Percentiles rank a stretch among this genome's conserved stretches.
These are phyloP conservation scores for Flaveria robusta DNA, from an alignment of 129 eudicot species.

Conservation along the genomic window DNA sequence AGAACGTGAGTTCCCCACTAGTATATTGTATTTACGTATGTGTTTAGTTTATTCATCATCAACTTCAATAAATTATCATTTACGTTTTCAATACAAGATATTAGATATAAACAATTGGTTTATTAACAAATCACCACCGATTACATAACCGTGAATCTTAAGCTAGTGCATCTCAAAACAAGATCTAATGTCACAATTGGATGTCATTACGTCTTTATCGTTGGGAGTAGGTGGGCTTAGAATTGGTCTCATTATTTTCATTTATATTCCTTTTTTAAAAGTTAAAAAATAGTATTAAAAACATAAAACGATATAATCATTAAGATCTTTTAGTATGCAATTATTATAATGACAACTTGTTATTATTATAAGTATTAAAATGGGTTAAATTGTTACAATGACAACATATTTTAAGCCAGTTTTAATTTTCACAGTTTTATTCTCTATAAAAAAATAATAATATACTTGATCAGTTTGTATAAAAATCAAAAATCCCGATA, in stretches of 20 bases:
- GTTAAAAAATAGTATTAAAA: not conserved
- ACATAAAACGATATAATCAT: not conserved
- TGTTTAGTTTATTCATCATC: too few species aligned
- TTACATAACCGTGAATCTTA: too few species aligned
- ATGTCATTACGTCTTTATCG: not conserved
- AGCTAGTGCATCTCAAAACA: too few species aligned
- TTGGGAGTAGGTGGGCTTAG: not conserved
- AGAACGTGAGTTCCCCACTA: too few species aligned
- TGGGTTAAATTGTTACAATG: not conserved
- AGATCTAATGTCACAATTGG: not conserved
- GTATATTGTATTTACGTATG: too few species aligned
- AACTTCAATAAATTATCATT: too few species aligned
- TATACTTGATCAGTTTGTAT: too few species aligned
- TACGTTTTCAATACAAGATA: too few species aligned
- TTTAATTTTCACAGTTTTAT: not conserved
- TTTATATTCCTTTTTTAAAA: not conserved
- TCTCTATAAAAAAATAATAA: too few species aligned
- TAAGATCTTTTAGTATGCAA: not conserved
- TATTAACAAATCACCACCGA: too few species aligned
- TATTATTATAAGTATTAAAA: too few species aligned
- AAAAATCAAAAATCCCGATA: not conserved
- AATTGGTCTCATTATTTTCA: not conserved
- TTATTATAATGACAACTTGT: not conserved
- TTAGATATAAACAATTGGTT: too few species aligned
- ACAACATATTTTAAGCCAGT: not conserved